Conservation (phyloP, 768 basidiomycete genomes). For the Leccinum ochraceum region DNA sequence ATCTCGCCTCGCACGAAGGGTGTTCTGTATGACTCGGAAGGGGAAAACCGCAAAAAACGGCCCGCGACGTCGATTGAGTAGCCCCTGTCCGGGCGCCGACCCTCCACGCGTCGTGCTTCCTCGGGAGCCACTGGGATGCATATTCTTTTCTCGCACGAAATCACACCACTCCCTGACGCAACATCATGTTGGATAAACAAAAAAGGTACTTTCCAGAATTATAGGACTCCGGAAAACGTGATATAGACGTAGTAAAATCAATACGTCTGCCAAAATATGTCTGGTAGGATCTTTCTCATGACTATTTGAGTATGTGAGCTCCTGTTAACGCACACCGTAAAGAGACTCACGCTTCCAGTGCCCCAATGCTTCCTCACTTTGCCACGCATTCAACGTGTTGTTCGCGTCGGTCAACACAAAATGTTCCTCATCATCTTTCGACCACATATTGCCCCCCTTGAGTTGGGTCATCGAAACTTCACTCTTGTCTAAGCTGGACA, state of each 20-base stretch:
- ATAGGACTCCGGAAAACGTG: background rate
- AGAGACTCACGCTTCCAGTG: constrained; percentile 73
- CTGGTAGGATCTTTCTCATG: constrained; percentile 77
- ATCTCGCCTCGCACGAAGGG: too few relatives aligned
- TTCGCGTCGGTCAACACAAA: constrained; percentile 62
- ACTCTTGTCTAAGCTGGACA: constrained; percentile 50
- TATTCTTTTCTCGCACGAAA: background rate
- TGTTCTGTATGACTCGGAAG: too few relatives aligned
- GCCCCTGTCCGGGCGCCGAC: too few relatives aligned
- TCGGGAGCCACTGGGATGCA: too few relatives aligned
- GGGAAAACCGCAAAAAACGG: too few relatives aligned
- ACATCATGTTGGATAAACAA: background rate
- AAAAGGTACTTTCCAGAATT: background rate
- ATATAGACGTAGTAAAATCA: constrained; percentile 33
- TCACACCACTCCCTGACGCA: background rate
- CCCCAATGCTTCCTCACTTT: constrained; percentile 59
- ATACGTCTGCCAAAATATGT: constrained; percentile 78
- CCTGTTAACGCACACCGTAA: background rate
- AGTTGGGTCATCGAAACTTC: constrained; percentile 54
- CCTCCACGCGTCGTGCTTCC: too few relatives aligned
- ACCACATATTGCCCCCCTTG: constrained; percentile 24
- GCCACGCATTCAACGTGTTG: constrained; percentile 67
- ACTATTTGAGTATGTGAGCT: constrained; percentile 42
- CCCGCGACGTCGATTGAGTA: too few relatives aligned
- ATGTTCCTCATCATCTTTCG: constrained; percentile 37